These are phyloP conservation scores for Penicillium salamii DNA, from an alignment of 495 filamentous ascomycete genomes.

Conservation along the genomic window DNA sequence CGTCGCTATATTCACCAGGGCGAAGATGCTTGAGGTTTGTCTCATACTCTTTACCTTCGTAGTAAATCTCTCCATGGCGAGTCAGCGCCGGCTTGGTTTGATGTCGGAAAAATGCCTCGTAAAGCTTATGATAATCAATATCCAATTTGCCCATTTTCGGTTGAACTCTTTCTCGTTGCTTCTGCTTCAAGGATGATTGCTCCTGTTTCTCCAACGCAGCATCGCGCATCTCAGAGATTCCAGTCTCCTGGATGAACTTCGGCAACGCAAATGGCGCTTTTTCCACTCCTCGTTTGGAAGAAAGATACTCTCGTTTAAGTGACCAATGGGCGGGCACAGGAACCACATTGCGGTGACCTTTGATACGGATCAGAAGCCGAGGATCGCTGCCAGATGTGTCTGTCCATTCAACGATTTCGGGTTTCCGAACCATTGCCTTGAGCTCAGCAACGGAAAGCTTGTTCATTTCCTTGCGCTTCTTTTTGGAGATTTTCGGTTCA, in stretches of 20 bases:
- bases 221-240: conserved; percentile 96
- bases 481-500: conserved; percentile 78
- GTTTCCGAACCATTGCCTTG: conserved; percentile 85
- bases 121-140: conserved; percentile 96
- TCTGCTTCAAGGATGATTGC: conserved; percentile 85
- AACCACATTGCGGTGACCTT: conserved; percentile 91
- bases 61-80: conserved; percentile 95
- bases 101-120: conserved; percentile 96
- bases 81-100: conserved; percentile 95
- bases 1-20: conserved; percentile 86
- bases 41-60: conserved; percentile 97
- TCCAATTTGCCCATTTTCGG: conserved; percentile 97
- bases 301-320: conserved; percentile 93
- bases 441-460: conserved; percentile 93
- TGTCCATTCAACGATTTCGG: conserved; percentile 96
- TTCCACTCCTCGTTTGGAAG: conserved; percentile 92
- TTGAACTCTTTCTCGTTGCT: conserved; percentile 89
- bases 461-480: conserved; percentile 83
- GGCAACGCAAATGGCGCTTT: conserved; percentile 90
- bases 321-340: conserved; percentile 94
- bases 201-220: conserved; percentile 94
- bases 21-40: conserved; percentile 87
- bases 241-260: conserved; percentile 96
- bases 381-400: conserved; percentile 93
- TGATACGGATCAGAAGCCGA: conserved; percentile 86